Base-by-base conservation (phyloP, 2,329 filamentous ascomycete species). In the Pestalotiopsis sp. region DNA sequence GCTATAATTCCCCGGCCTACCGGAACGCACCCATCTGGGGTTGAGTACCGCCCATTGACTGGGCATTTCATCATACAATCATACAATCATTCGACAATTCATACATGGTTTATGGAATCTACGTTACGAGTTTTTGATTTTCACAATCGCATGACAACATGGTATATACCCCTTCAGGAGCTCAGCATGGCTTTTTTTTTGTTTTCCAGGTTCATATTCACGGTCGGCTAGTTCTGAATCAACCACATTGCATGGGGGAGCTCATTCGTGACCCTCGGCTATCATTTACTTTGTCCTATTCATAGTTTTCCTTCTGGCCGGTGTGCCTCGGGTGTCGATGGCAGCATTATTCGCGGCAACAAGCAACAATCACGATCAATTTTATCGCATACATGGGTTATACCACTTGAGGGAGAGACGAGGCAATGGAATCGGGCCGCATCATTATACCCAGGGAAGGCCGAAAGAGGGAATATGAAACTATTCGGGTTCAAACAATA, bases 1-100 rank as follows among this genome's bases (percentile, higher is more conserved):
- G 85, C 75, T 88, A 88, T 71, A 86, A 88, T 73, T 86, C 86
- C 3, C 86, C 86, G 4, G 85, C 86, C 5, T 88, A 89, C 71
- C 81, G 81, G 35, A 81, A 84, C 44, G 82, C 79, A 3, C 86
- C 85, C 0, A 86, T 88, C n/a, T 88, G 86, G 85, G 82, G 84
- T n/a, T 86, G 70, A 61, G 10, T 39, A 61, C 38, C 24, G 13
- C 55, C n/a, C 58, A 61, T 61, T 35, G 20, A 20, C 30, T 26
- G 26, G 10, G 58, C 30, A 9, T 30, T n/a, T 61, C 26, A 39
- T 26, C 26, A 26, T 26, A 26, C 1, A 14, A n/a, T n/a, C n/a
- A n/a, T 13, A 10, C 1, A 14, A 38, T 61, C 11, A 11, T 22
- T 61, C 22, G 10, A 58, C 26, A 58, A 10, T 13, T 13, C 56